A percentile compares a stretch with the other conserved stretches of the same genome.
Conservation (phyloP, 176 grass and related monocot species). For the Oryza longistaminata region DNA sequence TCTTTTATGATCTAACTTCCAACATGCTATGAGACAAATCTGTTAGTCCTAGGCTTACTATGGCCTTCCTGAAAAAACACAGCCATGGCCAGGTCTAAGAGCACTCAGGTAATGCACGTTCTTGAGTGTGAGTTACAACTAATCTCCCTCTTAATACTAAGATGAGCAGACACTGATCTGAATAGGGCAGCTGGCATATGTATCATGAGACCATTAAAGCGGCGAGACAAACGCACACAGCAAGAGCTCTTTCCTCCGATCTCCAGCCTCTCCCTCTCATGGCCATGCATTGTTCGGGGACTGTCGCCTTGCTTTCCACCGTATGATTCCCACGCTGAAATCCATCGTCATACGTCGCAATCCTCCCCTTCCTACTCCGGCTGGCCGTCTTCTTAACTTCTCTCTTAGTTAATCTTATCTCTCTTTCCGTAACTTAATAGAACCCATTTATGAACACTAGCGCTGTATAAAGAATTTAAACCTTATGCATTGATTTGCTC, state of each 20-base stretch:
- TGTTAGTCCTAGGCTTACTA: background rate
- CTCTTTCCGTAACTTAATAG: constrained; percentile 30
- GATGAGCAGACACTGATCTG: constrained; percentile 45
- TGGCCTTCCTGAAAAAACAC: too few relatives aligned
- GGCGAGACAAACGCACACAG: constrained; percentile 41
- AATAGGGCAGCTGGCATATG: constrained; percentile 38
- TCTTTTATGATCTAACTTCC: background rate
- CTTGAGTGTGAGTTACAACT: background rate
- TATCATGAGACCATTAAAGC: constrained; percentile 45
- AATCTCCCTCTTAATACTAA: background rate
- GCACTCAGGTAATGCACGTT: background rate
- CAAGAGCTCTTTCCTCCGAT: background rate
- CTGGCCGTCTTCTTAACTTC: constrained; percentile 35
- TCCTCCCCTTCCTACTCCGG: constrained; percentile 21
- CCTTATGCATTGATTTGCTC: constrained; percentile 4
- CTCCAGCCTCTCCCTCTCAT: constrained; percentile 16
- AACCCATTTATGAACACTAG: constrained; percentile 6
- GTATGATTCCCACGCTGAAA: constrained; percentile 69
- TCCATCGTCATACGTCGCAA: constrained; percentile 50
- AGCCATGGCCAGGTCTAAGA: background rate
- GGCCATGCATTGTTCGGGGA: constrained; percentile 54
- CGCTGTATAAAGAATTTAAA: background rate
- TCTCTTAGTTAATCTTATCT: constrained; percentile 9
- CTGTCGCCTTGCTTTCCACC: constrained; percentile 53
- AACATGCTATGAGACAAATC: constrained; percentile 29